Evolutionary conservation across 2,329 filamentous ascomycete genomes (phyloP), one percentile per base, ranked within the genome.

Genomic region (Aspergillus sp.): DNA sequence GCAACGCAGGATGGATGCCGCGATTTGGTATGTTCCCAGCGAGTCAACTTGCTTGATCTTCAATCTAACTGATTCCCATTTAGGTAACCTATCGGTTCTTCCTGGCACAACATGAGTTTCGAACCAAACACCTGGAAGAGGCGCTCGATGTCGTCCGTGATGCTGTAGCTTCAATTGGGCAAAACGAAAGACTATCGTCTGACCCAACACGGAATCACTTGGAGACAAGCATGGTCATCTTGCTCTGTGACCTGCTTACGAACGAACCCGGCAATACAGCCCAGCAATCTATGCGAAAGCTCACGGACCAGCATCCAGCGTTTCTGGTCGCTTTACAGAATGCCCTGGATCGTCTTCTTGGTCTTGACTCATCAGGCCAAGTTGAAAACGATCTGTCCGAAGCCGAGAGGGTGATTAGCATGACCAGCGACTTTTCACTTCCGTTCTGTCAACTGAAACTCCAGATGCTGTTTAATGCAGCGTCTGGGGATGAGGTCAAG

Each of bases 361-460:
- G 60, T 12, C 55, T 62, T 23, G 53, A 60, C 22, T 43, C 52
- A 5, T 15, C 43, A 55, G 48, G 30, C 30, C 33, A 48, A 30
- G 25, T 13, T 42, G 13, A 44, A 51, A 43, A 33, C 27, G 53
- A 22, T 39, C 37, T 67, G 12, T 56, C 55, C 6, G 61, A 68
- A 39, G 62, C 67, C 4, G 62, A 70, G 43, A 59, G 59, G 43
- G 62, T 68, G 13, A 60, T 71, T 32, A 53, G 57, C 12, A 63
- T 63, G 52, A 65, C 67, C 9, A 64, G 69, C 49, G 63, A 71
- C 47, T 70, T 74, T 49, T 73, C 71, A 7, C 60, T 73, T 22
- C 67, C 70, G 4, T 67, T 70, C 38, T 71, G 68, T 43, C 67
- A 71, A 41, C 51, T 72, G 49, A 71, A 72, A 48, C 57, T 73